phyloP scores from a whole-genome alignment of 768 basidiomycete genomes.

The Rhizopogon rudus region DNA sequence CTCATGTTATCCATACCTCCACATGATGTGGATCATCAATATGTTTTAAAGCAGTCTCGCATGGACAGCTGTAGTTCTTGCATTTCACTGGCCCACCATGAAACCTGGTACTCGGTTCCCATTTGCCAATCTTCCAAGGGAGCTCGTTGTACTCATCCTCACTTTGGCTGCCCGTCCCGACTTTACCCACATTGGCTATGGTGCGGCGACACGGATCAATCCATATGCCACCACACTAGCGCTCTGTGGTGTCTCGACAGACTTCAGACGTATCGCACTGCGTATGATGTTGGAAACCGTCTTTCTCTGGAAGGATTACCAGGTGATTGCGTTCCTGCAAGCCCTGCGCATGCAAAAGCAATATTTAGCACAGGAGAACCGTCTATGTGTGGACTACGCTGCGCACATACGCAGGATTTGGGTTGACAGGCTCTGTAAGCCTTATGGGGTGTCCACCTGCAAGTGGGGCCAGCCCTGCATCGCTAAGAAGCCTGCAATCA shows the following conservation, averaged over 20 bases:
- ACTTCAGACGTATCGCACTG: conserved; percentile 29
- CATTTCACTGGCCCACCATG: too few relatives aligned
- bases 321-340: conserved; percentile 22
- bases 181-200: too few relatives aligned
- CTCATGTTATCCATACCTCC: too few relatives aligned
- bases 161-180: too few relatives aligned
- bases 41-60: too few relatives aligned
- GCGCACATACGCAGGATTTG: conserved; percentile 30
- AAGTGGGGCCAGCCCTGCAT: conserved; percentile 8
- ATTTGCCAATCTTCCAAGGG: too few relatives aligned
- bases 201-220: background rate
- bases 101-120: too few relatives aligned
- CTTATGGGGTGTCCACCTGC: background rate
- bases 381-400: conserved; percentile 28
- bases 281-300: conserved; percentile 36
- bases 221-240: conserved; percentile 21
- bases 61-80: too few relatives aligned
- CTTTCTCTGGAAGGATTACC: conserved; percentile 14
- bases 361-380: conserved; percentile 7
- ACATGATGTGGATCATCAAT: too few relatives aligned
- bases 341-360: conserved; percentile 26
- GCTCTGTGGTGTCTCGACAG: conserved; percentile 30
- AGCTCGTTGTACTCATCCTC: too few relatives aligned
- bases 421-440: conserved; percentile 25
- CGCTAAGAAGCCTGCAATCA: conserved; percentile 8